Evolutionary conservation across 345 rosid genomes (phyloP).

Genomic region (Eucalyptus leucophloia): DNA sequence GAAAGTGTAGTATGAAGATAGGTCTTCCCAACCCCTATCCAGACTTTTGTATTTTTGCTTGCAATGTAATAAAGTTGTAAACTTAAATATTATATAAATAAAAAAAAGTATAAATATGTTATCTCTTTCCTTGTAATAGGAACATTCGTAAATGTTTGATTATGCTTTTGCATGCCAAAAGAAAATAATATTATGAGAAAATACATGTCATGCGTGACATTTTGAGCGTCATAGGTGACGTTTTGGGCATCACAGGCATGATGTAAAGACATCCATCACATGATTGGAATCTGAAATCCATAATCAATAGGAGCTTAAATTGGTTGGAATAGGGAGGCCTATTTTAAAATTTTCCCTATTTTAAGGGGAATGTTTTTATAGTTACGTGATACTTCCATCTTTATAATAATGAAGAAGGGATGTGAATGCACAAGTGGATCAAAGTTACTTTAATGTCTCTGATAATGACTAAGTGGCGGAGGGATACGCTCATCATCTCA

Average conservation of each 20-base stretch:
- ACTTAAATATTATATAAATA: too few species aligned
- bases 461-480: background rate
- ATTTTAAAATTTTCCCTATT: background rate
- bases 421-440: background rate
- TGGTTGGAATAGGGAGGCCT: background rate
- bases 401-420: background rate
- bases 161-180: too few species aligned
- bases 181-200: background rate
- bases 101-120: too few species aligned
- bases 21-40: background rate
- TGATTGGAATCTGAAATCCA: background rate
- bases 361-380: background rate
- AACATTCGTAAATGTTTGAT: too few species aligned
- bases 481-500: background rate
- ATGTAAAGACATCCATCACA: background rate
- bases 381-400: background rate
- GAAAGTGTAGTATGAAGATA: background rate
- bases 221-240: background rate
- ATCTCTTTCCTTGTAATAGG: background rate
- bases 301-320: background rate
- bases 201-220: background rate
- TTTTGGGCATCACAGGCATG: too few species aligned
- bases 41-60: too few species aligned
- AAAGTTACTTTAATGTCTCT: too few species aligned
- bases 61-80: background rate